phyloP scores from a whole-genome alignment of 176 grass and related monocot species.

The Bolboschoenus planiculmis region DNA sequence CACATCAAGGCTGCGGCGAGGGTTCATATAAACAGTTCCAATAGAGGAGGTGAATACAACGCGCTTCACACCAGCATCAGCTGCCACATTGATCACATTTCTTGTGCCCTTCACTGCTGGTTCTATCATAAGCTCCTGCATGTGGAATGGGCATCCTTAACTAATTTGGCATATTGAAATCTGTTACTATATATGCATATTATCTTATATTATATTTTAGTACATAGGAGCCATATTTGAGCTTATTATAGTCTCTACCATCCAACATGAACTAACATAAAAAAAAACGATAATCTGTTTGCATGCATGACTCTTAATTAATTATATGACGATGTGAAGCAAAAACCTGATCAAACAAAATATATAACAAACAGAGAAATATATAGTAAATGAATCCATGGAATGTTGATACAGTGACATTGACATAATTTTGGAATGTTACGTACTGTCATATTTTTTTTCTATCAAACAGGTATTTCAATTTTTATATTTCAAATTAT shows the following conservation, averaged over 20 bases:
- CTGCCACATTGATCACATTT: constrained; percentile 47
- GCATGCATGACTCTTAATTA: no score
- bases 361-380: no score
- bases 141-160: background rate
- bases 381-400: background rate
- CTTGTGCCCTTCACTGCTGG: constrained; percentile 54
- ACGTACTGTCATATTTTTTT: background rate
- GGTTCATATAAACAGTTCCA: constrained; percentile 80
- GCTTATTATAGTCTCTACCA: no score
- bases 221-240: no score
- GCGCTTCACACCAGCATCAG: constrained; percentile 41
- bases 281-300: no score
- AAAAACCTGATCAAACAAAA: no score
- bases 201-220: background rate
- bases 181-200: background rate
- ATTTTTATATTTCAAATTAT: background rate
- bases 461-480: background rate
- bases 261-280: background rate
- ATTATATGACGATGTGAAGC: no score
- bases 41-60: constrained; percentile 80
- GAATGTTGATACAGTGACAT: background rate
- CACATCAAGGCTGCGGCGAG: constrained; percentile 28
- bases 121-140: constrained; percentile 68
- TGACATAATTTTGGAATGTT: background rate
- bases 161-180: background rate